phyloP scores from a whole-genome alignment of 2,329 filamentous ascomycete genomes.

The Penicillium paneum region DNA sequence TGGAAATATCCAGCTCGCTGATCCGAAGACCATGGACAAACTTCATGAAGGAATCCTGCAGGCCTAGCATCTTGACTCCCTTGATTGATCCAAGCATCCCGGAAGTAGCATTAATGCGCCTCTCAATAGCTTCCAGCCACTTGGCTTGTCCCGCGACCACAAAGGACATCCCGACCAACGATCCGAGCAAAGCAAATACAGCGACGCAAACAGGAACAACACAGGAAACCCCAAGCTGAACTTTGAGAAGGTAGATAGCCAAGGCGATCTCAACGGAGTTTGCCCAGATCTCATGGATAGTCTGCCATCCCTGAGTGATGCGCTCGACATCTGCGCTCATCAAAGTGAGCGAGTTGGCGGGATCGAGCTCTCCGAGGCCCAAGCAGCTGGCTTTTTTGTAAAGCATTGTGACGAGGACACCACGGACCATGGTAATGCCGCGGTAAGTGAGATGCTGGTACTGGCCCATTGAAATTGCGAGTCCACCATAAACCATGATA shows the following conservation, averaged over 20 bases:
- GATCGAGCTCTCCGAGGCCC: constrained; percentile 34
- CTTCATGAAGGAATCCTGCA: constrained; percentile 42
- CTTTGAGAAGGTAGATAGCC: constrained; percentile 44
- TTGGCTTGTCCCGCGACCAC: constrained; percentile 41
- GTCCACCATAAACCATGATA: constrained; percentile 42
- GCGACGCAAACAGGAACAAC: constrained; percentile 46
- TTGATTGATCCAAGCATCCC: constrained; percentile 52
- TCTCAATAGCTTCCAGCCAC: constrained; percentile 53
- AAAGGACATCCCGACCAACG: constrained; percentile 35
- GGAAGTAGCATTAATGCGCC: constrained; percentile 49
- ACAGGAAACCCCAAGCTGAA: constrained; percentile 45
- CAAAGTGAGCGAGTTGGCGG: constrained; percentile 41
- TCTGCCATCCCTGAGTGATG: constrained; percentile 42
- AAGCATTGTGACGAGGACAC: constrained; percentile 48
- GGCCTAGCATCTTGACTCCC: constrained; percentile 50
- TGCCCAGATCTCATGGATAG: constrained; percentile 47
- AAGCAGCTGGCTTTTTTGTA: constrained; percentile 45
- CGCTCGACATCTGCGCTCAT: constrained; percentile 49
- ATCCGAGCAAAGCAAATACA: constrained; percentile 39
- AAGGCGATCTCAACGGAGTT: constrained; percentile 46
- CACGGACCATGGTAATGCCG: constrained; percentile 44
- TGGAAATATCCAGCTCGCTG: constrained; percentile 43
- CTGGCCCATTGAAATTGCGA: constrained; percentile 34
- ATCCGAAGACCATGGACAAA: constrained; percentile 41
- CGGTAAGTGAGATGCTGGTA: constrained; percentile 46